Percentiles rank a stretch among this genome's conserved stretches.
Conservation (phyloP, 495 filamentous ascomycete genomes). For the Penicillium subrubescens region DNA sequence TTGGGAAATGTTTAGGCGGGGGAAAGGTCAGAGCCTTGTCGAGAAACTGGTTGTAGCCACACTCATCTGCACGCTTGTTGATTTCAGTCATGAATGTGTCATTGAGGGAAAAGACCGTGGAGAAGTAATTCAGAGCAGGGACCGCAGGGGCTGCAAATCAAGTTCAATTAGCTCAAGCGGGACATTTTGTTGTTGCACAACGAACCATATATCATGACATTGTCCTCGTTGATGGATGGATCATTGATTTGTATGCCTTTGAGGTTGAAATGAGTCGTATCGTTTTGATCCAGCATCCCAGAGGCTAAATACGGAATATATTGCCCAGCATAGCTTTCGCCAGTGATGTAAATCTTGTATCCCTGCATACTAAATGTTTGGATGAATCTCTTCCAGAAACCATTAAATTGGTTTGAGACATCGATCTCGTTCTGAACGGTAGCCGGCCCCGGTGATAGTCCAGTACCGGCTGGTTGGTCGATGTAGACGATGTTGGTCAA, state of each 20-base stretch:
- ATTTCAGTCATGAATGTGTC: slow-evolving; percentile 62
- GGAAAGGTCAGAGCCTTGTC: slow-evolving; percentile 67
- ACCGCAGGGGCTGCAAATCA: slow-evolving; percentile 54
- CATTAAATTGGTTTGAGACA: slow-evolving; percentile 66
- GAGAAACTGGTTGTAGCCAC: slow-evolving; percentile 67
- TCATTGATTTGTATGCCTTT: slow-evolving; percentile 72
- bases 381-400: slow-evolving; percentile 71
- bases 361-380: slow-evolving; percentile 65
- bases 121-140: slow-evolving; percentile 64
- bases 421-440: slow-evolving; percentile 66
- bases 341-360: slow-evolving; percentile 68
- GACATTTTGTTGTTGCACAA: background rate
- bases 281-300: slow-evolving; percentile 69
- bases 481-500: slow-evolving; percentile 77
- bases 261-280: slow-evolving; percentile 67
- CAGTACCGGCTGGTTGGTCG: slow-evolving; percentile 78
- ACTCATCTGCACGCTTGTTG: slow-evolving; percentile 54
- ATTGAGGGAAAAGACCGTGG: slow-evolving; percentile 64
- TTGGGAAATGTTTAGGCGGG: slow-evolving; percentile 60
- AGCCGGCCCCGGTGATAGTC: slow-evolving; percentile 64
- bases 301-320: slow-evolving; percentile 82
- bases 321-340: slow-evolving; percentile 72
- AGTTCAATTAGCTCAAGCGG: background rate
- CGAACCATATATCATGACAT: slow-evolving; percentile 39
- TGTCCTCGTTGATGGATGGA: slow-evolving; percentile 58